Conservation (phyloP, 2,329 filamentous ascomycete species). For the Nigrospora osmanthi region DNA sequence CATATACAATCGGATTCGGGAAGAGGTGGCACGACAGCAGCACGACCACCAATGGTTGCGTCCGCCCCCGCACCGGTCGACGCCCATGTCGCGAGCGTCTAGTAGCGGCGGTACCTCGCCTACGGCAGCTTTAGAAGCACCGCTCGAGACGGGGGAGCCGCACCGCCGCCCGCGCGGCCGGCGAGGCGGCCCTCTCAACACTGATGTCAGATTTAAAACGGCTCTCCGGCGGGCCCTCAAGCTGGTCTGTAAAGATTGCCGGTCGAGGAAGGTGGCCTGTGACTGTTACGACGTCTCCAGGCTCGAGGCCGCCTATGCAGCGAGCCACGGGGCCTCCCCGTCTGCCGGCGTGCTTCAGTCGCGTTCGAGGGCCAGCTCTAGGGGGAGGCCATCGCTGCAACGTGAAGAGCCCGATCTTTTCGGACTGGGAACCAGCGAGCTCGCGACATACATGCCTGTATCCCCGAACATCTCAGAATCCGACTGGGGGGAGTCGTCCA, state of each 20-base stretch:
- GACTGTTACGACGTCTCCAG: conserved; percentile 19
- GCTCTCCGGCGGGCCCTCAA: conserved; percentile 20
- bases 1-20: conserved; percentile 18
- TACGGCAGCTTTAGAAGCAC: conserved; percentile 1
- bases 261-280: conserved; percentile 18
- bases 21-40: conserved; percentile 12
- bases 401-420: not conserved
- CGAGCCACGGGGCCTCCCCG: not conserved
- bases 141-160: conserved; percentile 4
- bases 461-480: not conserved
- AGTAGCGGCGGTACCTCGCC: not conserved
- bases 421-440: not conserved
- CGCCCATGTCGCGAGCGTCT: conserved; percentile 8
- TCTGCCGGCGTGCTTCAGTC: not conserved
- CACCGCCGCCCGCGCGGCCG: conserved; percentile 13
- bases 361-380: not conserved
- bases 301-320: conserved; percentile 16
- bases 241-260: conserved; percentile 16
- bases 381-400: not conserved
- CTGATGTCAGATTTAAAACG: conserved; percentile 14
- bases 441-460: not conserved
- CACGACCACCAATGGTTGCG: conserved; percentile 13
- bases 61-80: conserved; percentile 6
- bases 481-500: not conserved
- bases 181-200: conserved; percentile 16